Percentiles rank a stretch among this genome's conserved stretches.
Evolutionary conservation across 148 eudicot genomes (phyloP).

Genomic region (Beta vulgaris): DNA sequence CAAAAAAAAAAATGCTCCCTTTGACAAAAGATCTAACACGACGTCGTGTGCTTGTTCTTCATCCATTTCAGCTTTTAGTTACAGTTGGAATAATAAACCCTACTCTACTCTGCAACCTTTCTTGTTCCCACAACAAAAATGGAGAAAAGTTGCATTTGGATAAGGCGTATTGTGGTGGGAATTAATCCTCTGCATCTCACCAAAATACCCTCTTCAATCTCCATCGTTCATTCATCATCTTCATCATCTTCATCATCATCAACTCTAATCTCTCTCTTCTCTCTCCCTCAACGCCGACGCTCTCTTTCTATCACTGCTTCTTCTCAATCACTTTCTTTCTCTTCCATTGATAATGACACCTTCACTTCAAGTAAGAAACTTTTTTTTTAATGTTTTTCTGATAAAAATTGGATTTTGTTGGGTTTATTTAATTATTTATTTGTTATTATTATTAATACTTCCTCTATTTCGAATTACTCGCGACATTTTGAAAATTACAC

Average conservation of each 20-base stretch:
- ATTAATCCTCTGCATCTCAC: slow-evolving; percentile 15
- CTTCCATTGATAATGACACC: background rate
- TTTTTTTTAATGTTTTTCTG: background rate
- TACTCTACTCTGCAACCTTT: background rate
- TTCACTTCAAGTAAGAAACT: slow-evolving; percentile 1
- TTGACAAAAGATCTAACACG: too few relatives aligned
- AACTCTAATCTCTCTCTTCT: slow-evolving; percentile 15
- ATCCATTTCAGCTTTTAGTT: background rate
- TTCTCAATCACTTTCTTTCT: slow-evolving; percentile 14
- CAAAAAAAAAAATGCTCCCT: too few relatives aligned
- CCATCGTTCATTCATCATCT: slow-evolving; percentile 14
- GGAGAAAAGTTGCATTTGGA: slow-evolving; percentile 32
- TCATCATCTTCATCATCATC: slow-evolving; percentile 13
- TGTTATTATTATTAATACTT: too few relatives aligned
- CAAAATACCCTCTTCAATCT: slow-evolving; percentile 16
- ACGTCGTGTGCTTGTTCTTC: background rate
- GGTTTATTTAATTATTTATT: background rate
- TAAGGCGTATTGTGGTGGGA: slow-evolving; percentile 28
- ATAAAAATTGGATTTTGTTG: background rate
- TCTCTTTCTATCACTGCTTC: slow-evolving; percentile 20
- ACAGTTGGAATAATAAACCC: too few relatives aligned
- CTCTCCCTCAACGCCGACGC: slow-evolving; percentile 3
- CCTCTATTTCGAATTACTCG: too few relatives aligned
- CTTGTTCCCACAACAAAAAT: background rate
- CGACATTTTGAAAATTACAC: too few relatives aligned